Evolutionary conservation across 495 filamentous ascomycete genomes (phyloP).

Genomic region (Hyaloscypha hepaticicola): DNA sequence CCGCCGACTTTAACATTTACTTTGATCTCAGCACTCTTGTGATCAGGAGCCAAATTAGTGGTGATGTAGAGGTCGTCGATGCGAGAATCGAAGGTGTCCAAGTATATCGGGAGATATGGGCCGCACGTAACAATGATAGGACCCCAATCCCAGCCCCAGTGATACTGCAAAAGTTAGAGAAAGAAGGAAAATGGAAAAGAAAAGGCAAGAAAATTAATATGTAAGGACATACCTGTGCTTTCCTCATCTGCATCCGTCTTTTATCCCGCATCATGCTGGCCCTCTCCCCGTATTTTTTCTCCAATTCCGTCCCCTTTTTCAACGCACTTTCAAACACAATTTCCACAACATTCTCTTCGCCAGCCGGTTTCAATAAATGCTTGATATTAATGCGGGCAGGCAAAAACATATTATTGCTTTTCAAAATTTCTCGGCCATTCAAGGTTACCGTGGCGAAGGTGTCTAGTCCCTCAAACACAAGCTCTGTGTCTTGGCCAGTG

Average conservation of each 20-base stretch:
- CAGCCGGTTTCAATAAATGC: background rate
- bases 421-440: background rate
- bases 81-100: slow-evolving; percentile 59
- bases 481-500: background rate
- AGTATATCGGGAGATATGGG: slow-evolving; percentile 64
- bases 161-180: background rate
- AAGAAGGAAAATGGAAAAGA: too few relatives aligned
- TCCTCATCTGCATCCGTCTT: background rate
- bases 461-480: slow-evolving; percentile 65
- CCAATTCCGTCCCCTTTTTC: background rate
- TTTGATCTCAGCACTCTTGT: slow-evolving; percentile 37
- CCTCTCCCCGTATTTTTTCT: background rate
- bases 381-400: background rate
- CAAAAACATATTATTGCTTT: slow-evolving; percentile 5
- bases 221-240: background rate
- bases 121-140: slow-evolving; percentile 70
- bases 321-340: slow-evolving; percentile 3
- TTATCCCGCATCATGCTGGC: background rate
- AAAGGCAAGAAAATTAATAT: too few relatives aligned
- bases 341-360: background rate
- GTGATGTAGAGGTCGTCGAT: slow-evolving; percentile 51
- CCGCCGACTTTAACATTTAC: slow-evolving; percentile 20
- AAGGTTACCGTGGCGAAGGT: background rate
- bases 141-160: slow-evolving; percentile 55
- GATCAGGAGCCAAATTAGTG: slow-evolving; percentile 35